A percentile compares a stretch with the other conserved stretches of the same genome.
These are phyloP conservation scores for Lenwebbia sp. DNA, from an alignment of 345 rosid species.

Conservation along the genomic window DNA sequence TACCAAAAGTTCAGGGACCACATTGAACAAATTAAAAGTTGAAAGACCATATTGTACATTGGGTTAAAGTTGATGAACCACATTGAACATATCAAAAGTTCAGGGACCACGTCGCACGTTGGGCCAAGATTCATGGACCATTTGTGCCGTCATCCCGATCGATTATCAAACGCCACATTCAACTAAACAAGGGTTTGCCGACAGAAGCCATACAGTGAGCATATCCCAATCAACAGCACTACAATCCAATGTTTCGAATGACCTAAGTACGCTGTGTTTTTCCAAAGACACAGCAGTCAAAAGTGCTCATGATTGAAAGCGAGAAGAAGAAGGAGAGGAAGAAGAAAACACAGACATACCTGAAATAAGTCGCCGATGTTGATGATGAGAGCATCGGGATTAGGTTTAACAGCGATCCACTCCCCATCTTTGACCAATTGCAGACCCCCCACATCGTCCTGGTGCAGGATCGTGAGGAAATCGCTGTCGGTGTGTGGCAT, in stretches of 20 bases:
- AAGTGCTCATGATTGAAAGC: background rate
- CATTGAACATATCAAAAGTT: too few relatives aligned
- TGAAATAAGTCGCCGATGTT: constrained; percentile 93
- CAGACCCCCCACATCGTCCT: constrained; percentile 88
- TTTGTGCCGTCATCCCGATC: too few relatives aligned
- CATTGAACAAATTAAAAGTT: too few relatives aligned
- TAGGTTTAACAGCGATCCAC: constrained; percentile 88
- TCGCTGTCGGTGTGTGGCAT: constrained; percentile 97
- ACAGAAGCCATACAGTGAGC: background rate
- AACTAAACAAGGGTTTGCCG: background rate
- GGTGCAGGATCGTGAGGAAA: constrained; percentile 81
- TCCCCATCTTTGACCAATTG: constrained; percentile 67
- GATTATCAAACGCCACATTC: background rate
- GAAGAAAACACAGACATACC: constrained; percentile 17
- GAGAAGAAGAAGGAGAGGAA: background rate
- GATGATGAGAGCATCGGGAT: constrained; percentile 64
- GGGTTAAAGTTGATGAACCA: too few relatives aligned
- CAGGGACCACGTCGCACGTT: too few relatives aligned
- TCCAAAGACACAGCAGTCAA: background rate
- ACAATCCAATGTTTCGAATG: background rate
- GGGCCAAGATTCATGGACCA: too few relatives aligned
- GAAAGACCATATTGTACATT: too few relatives aligned
- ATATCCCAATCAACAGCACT: background rate
- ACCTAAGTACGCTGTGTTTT: background rate
- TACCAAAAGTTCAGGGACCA: too few relatives aligned